Percentiles rank a stretch among this genome's conserved stretches.
Conservation (phyloP, 1,139 yeast genomes). For the Saccharomyces hybrid region DNA sequence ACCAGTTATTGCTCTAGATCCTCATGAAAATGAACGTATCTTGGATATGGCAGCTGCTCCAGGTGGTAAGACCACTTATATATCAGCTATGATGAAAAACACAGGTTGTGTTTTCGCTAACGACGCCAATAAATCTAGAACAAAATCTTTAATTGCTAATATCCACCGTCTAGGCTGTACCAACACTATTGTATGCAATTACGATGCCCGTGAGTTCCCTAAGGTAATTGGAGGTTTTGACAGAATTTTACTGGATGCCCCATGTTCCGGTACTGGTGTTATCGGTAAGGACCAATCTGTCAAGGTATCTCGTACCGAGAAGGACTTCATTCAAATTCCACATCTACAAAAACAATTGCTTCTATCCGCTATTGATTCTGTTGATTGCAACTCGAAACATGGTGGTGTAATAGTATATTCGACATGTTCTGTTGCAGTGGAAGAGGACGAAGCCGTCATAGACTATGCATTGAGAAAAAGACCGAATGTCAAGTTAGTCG, state of each 20-base stretch:
- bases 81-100: conserved; percentile 94
- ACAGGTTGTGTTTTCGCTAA: conserved; percentile 97
- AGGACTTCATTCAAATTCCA: conserved; percentile 94
- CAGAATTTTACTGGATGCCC: conserved; percentile 91
- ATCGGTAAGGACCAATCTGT: conserved; percentile 96
- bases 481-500: conserved; percentile 92
- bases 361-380: conserved; percentile 93
- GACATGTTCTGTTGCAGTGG: conserved; percentile 97
- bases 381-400: conserved; percentile 80
- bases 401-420: conserved; percentile 97
- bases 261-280: conserved; percentile 99
- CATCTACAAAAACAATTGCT: conserved; percentile 91
- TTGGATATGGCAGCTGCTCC: conserved; percentile 99
- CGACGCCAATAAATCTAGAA: conserved; percentile 92
- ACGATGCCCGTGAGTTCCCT: conserved; percentile 98
- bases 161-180: conserved; percentile 95
- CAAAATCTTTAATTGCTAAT: conserved; percentile 92
- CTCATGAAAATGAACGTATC: conserved; percentile 90
- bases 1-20: conserved; percentile 96
- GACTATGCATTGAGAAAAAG: conserved; percentile 94
- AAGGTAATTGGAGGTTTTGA: conserved; percentile 98
- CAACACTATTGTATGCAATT: conserved; percentile 92
- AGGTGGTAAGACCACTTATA: conserved; percentile 97
- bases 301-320: conserved; percentile 87
- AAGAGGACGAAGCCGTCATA: conserved; percentile 97